Evolutionary conservation across 805 yeast species (phyloP), one percentile per base, ranked within the genome.

Genomic region (Candida jianshihensis): DNA sequence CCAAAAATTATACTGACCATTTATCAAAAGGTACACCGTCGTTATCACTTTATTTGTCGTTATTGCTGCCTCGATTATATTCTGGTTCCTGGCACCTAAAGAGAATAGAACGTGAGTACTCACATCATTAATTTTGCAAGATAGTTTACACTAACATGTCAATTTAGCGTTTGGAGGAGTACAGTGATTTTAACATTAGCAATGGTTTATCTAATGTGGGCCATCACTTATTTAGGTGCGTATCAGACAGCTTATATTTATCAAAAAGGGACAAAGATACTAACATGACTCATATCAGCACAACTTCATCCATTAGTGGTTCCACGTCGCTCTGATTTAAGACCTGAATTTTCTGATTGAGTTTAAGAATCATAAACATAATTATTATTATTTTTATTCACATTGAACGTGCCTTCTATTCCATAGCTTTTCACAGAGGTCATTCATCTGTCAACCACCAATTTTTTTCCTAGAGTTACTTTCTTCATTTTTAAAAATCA

Each of bases 221-320:
- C 96, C 22, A 79, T 88, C 52, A 88, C 97, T 7, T 88, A 87
- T 56, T 67, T 88, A 46, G 71, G 78, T 39, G 39, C 24, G 24
- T 21, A 11, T 21, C 24, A 21, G 10, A 21, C 11, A 21, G 8
- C 30, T n/a, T 14, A 17, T n/a, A 12, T 14, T 24, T 8, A 11
- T 14, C 19, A 32, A 20, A 17, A 11, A 17, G n/a, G n/a, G n/a
- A n/a, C n/a, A n/a, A n/a, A n/a, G n/a, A n/a, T n/a, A n/a, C n/a
- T n/a, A n/a, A n/a, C n/a, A n/a, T n/a, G n/a, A n/a, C n/a, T n/a
- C n/a, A n/a, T n/a, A n/a, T n/a, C 32, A 48, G 64, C 66, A 25
- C 97, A 89, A 58, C 66, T 89, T 40, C 96, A 89, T 61, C 97
- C 97, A 6, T 68, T 89, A 53, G 95, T 86, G 40, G 87, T 76